Evolutionary conservation across 2,329 filamentous ascomycete genomes (phyloP), one percentile per base, ranked within the genome.

Genomic region (Ceratocystis papillata): DNA sequence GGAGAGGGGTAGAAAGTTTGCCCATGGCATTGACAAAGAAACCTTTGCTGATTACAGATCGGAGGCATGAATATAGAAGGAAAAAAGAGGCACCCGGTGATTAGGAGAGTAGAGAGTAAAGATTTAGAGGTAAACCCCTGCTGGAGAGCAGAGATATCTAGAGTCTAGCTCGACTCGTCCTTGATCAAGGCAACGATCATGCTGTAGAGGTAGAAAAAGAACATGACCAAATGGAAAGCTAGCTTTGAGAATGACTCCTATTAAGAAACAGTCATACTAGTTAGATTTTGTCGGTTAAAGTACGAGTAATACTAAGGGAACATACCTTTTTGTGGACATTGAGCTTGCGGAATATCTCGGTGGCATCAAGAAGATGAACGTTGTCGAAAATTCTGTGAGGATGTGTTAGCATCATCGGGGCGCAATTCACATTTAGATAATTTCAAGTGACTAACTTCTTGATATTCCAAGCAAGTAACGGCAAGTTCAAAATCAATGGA

Each of bases 141-240:
- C 48, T 53, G 0, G 22, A 12, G 22, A 28, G 25, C 5, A 25
- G 22, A 59, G 55, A 25, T 59, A 59, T 67, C 87, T 87, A 96
- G 78, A 91, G 33, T 67, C 87, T 87, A 96, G 78, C 91, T 84
- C 68, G 88, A 85, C 79, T 99, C 94, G 77, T 97, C 94, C 74
- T 88, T 87, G 81, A 99, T 99, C 69, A 99, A 83, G 71, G 94
- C 93, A 70, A 96, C 93, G 72, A 94, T 94, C 89, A 94, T 95
- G 87, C 89, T 95, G 84, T 96, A 96, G 67, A 99, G 88, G 80
- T 99, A 99, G 85, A 97, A 99, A 86, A 99, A 99, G 85, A 99
- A 99, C 91, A 99, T 96, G 79, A 99, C 77, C 68, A 99, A 82
- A 78, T 99, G 94, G 83, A 99, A 99, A 66, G 93, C 94, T 55